phyloP scores from a whole-genome alignment of 2,329 filamentous ascomycete genomes.

The Aspergillus bombycis region DNA sequence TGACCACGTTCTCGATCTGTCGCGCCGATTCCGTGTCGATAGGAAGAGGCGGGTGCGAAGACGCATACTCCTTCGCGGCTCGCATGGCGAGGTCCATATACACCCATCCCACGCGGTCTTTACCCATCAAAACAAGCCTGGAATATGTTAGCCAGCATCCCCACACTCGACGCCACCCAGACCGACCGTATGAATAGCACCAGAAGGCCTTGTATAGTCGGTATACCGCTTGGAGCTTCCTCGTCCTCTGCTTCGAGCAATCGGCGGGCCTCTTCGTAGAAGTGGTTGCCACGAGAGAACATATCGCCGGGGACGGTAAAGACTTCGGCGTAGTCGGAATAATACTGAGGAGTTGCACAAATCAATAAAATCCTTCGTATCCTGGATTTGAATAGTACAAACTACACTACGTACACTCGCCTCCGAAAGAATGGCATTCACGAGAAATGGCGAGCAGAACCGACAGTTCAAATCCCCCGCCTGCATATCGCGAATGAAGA shows the following conservation, averaged over 20 bases:
- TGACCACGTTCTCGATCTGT: slow-evolving; percentile 18
- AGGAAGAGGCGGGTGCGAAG: slow-evolving; percentile 17
- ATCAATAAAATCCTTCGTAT: slow-evolving; percentile 3
- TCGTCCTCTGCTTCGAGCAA: slow-evolving; percentile 30
- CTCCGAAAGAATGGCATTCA: slow-evolving; percentile 38
- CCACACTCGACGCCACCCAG: background rate
- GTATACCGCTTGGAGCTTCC: slow-evolving; percentile 26
- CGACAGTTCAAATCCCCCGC: slow-evolving; percentile 25
- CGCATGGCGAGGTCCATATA: slow-evolving; percentile 29
- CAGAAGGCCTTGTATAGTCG: slow-evolving; percentile 31
- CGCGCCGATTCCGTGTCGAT: slow-evolving; percentile 13
- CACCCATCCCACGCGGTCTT: slow-evolving; percentile 34
- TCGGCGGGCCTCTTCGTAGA: slow-evolving; percentile 34
- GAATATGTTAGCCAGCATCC: background rate
- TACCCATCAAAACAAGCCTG: slow-evolving; percentile 32
- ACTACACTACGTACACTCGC: slow-evolving; percentile 32
- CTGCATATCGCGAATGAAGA: slow-evolving; percentile 36
- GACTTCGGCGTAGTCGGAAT: slow-evolving; percentile 31
- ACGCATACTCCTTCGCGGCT: slow-evolving; percentile 25
- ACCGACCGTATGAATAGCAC: slow-evolving; percentile 29
- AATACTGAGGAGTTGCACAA: slow-evolving; percentile 16
- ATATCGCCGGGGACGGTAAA: slow-evolving; percentile 28
- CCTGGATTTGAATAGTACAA: background rate
- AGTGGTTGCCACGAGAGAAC: slow-evolving; percentile 30
- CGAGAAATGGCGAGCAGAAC: slow-evolving; percentile 39